Percentiles rank a stretch among this genome's conserved stretches.
Conservation (phyloP, 179 eudicot genomes). For the Camellia oleifera region DNA sequence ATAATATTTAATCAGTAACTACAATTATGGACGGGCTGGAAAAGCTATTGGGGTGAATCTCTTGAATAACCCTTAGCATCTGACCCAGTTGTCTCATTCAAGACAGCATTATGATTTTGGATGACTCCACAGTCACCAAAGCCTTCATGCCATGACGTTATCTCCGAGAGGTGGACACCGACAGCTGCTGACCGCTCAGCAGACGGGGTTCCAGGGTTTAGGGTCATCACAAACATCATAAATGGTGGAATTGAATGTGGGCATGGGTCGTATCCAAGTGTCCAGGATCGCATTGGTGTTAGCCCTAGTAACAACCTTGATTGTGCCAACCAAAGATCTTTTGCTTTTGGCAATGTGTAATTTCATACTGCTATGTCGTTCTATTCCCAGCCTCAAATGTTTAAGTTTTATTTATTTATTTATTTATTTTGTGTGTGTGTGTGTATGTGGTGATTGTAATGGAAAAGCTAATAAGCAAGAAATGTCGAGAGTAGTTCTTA, state of each 20-base stretch:
- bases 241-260: conserved; percentile 45
- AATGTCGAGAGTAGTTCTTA: no score
- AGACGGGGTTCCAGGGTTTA: conserved; percentile 29
- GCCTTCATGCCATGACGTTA: conserved; percentile 41
- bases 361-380: background rate
- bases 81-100: conserved; percentile 31
- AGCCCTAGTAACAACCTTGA: conserved; percentile 30
- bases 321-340: conserved; percentile 33
- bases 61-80: conserved; percentile 32
- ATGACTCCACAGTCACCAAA: conserved; percentile 43
- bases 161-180: conserved; percentile 20
- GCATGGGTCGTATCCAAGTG: conserved; percentile 14
- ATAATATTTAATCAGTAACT: conserved; percentile 32
- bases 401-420: background rate
- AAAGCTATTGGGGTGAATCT: conserved; percentile 32
- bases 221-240: conserved; percentile 34
- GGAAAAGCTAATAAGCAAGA: no score
- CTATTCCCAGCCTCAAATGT: no score
- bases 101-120: conserved; percentile 48
- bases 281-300: conserved; percentile 28
- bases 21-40: conserved; percentile 45
- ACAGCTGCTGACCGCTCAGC: conserved; percentile 19
- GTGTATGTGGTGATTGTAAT: no score
- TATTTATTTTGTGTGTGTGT: no score
- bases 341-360: conserved; percentile 8